Base-by-base conservation (phyloP, 2,329 filamentous ascomycete species). In the Epichloe elymi region DNA sequence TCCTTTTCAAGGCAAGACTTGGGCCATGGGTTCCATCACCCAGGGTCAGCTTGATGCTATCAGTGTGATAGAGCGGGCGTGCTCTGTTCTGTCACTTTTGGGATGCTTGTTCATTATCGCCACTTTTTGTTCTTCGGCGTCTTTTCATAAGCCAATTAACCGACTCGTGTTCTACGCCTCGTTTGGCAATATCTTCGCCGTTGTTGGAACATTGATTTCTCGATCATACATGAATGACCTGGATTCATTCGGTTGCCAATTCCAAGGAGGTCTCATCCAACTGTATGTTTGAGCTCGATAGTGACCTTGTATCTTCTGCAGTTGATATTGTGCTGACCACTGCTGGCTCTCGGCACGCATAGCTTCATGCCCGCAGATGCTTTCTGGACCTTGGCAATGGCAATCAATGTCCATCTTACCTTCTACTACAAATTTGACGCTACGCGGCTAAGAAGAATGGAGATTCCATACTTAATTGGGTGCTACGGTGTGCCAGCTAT, bases 101-200 rank as follows among this genome's bases (percentile, higher is more conserved):
- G 86, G 85, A 51, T 86, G 82, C 42, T 58, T 82, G 35, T 80
- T 90, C 63, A 85, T 89, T 60, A 80, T 91, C 50, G 58, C 72
- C 51, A 89, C 85, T 3, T 93, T 90, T 61, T 67, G 78, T 33
- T 65, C 67, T n/a, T 86, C 83, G 35, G 75, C 73, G 15, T 74
- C 75, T 5, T 93, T 93, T 63, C 85, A 86, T 60, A 91, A 89
- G 61, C 85, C 87, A n/a, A 89, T 93, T 69, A 93, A 93, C 61
- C 76, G 88, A 17, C 74, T 94, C 0, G 82, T 91, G 10, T 91
- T 94, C 65, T 93, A 85, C 63, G 87, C 88, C 6, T 85, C 85
- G 0, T 85, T 87, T 61, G 88, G 87, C 8, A 94, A 95, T 60
- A 74, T 91, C 58, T 73, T 89, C 66, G 80, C 79, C 54, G 91